Base-by-base conservation (phyloP, 148 eudicot genomes). In the Pharnaceum exiguum region DNA sequence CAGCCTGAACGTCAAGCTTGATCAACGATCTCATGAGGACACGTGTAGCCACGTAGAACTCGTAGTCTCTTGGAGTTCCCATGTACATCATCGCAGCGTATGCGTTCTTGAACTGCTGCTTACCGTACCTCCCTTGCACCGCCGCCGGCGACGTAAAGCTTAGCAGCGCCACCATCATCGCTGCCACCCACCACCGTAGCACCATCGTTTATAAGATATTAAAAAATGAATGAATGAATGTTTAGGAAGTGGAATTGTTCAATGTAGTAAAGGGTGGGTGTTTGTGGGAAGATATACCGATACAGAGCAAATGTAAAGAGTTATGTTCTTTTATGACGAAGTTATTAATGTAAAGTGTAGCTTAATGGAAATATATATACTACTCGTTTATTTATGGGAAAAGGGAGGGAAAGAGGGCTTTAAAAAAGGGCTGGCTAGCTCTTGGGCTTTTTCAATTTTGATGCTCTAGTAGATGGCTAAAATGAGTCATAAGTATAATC, bases 21-120 rank as follows among this genome's bases (percentile, higher is more conserved):
- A 43, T n/a, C 3, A 94, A 79, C 2, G 96, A 89, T 72, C 81
- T 75, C 65, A 94, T 71, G 83, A 94, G 71, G 58, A 94, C 99
- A 67, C 99, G 91, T 45, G 85, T 78, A 45, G 95, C 99, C 11
- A 89, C 73, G 50, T 89, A 94, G 69, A 78, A 94, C 75, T 94
- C 99, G 60, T 89, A 94, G 73, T 94, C 96, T 32, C 99, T 76
- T 1, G 96, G 96, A 11, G 99, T 94, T 28, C 99, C 99, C 96
- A 89, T 84, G 60, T 94, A 94, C 91, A 94, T 89, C 99, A 89
- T 94, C 60, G 99, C 69, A 7, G 95, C 99, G 37, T 94, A 94
- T 0, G 99, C 99, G 51, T 94, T 89, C 66, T 52, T 68, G 50
- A 67, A 51, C 51, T 29, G 33, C n/a, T 50, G 26, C 16, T 50